Evolutionary conservation across 2,329 filamentous ascomycete genomes (phyloP).

Genomic region (Fusarium verrucosum): DNA sequence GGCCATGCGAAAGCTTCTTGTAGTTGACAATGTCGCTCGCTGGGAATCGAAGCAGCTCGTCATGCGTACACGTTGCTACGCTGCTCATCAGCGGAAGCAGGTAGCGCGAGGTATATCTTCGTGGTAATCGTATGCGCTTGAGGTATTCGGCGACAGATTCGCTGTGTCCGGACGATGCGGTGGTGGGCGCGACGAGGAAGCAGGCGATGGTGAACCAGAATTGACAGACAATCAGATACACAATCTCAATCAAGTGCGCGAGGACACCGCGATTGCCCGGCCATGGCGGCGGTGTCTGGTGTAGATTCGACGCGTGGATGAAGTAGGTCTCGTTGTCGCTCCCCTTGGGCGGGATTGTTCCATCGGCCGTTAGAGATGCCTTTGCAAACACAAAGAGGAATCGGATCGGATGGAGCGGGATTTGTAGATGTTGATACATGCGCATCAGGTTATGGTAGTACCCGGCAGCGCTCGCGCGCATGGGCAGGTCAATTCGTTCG

Average conservation of each 20-base stretch:
- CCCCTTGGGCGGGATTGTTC: slow-evolving; percentile 14
- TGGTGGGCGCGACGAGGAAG: slow-evolving; percentile 55
- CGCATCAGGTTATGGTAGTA: slow-evolving; percentile 65
- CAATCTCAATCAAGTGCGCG: slow-evolving; percentile 54
- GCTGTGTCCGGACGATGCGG: background rate
- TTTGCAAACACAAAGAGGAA: slow-evolving; percentile 64
- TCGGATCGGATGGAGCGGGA: slow-evolving; percentile 59
- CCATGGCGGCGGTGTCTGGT: slow-evolving; percentile 56
- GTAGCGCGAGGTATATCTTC: slow-evolving; percentile 58
- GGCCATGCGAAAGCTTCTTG: slow-evolving; percentile 56
- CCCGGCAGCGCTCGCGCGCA: slow-evolving; percentile 51
- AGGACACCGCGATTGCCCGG: slow-evolving; percentile 51
- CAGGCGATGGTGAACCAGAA: slow-evolving; percentile 64
- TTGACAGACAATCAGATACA: slow-evolving; percentile 59
- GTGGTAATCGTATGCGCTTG: slow-evolving; percentile 59
- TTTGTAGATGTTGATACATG: slow-evolving; percentile 65
- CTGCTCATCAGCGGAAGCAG: slow-evolving; percentile 64
- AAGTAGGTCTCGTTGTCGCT: slow-evolving; percentile 54
- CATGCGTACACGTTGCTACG: slow-evolving; percentile 64
- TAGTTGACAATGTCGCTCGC: slow-evolving; percentile 63
- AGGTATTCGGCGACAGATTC: slow-evolving; percentile 62
- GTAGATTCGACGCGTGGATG: slow-evolving; percentile 63
- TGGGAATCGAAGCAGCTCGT: slow-evolving; percentile 60
- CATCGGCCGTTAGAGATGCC: slow-evolving; percentile 22
- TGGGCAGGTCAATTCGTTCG: slow-evolving; percentile 53